Evolutionary conservation across 2,329 filamentous ascomycete genomes (phyloP).

Genomic region (Ophiosphaerella korrae): DNA sequence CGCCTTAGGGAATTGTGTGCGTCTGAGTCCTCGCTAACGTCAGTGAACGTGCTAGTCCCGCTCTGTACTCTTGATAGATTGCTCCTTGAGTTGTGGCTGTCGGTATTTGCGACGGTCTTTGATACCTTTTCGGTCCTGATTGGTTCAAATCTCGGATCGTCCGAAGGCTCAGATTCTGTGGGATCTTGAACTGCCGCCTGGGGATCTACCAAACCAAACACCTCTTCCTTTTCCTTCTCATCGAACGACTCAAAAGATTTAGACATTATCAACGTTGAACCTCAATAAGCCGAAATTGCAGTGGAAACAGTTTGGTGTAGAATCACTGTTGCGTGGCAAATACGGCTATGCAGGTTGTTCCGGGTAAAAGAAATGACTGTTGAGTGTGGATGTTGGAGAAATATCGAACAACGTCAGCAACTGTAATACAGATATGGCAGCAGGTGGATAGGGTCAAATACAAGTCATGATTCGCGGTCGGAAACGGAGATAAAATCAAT

Average conservation of each 20-base stretch:
- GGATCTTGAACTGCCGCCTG: conserved; percentile 40
- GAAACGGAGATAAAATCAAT: too few species aligned
- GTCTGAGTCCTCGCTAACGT: conserved; percentile 36
- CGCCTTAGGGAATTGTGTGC: conserved; percentile 28
- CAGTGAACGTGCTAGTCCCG: conserved; percentile 33
- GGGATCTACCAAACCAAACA: conserved; percentile 42
- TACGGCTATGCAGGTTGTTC: too few species aligned
- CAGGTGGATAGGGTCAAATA: too few species aligned
- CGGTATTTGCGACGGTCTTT: conserved; percentile 36
- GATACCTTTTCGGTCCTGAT: conserved; percentile 45
- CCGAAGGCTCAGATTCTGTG: conserved; percentile 25
- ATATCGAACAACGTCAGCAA: too few species aligned
- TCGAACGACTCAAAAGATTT: conserved; percentile 28
- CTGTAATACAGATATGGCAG: too few species aligned
- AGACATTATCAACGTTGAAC: conserved; percentile 19
- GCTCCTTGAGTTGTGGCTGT: conserved; percentile 23
- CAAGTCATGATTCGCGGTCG: too few species aligned
- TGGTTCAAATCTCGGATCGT: conserved; percentile 37
- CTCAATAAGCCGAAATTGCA: not conserved
- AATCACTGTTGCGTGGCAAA: not conserved
- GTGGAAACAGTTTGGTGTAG: not conserved
- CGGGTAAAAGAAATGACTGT: too few species aligned
- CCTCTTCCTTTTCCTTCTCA: conserved; percentile 46
- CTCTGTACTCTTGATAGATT: conserved; percentile 35
- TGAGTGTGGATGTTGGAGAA: too few species aligned